Base-by-base conservation (phyloP, 2,329 filamentous ascomycete species). In the Dothideomycetes sp. region DNA sequence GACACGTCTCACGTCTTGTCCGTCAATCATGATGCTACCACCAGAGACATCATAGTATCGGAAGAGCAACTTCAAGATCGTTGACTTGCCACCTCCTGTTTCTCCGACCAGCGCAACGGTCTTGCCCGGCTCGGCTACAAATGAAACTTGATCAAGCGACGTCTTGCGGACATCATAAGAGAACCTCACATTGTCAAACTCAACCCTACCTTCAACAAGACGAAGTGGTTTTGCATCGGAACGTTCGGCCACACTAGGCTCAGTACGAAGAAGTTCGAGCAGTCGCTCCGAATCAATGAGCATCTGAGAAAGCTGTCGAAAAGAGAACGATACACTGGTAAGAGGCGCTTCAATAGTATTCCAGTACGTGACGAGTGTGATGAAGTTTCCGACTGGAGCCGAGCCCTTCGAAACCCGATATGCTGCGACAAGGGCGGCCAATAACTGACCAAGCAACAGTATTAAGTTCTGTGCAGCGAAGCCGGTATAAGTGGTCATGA, bases 351-450 rank as follows among this genome's bases (percentile, higher is more conserved):
- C 62, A 49, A 68, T 61, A 0, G 58, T 59, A 13, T 51, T 44
- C 80, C 80, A 84, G 56, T 82, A 84, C 23, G 73, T 69, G 12
- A 80, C 63, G 18, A 84, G 58, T 13, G 78, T 77, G 4, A 83
- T 73, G 46, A 84, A 78, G 45, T 70, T 71, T 28, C 78, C 78
- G 10, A 79, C 63, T 0, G 70, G 64, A 31, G 67, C 68, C 7
- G 56, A 53, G 1, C 69, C 69, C 25, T 63, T 61, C 0, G 65
- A 59, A 23, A 79, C 70, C 46, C 73, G 65, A 43, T 70, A 68
- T 6, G 71, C 66, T 3, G 72, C 74, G 11, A 78, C 62, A 36
- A 74, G 55, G 53, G 68, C 62, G 48, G 64, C 66, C 46, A 67
- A 59, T 28, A 72, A 51, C 41, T 74, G 64, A 3, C 70, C 69